Evolutionary conservation across 1,139 yeast species (phyloP), one percentile per base, ranked within the genome.

Genomic region (Hanseniaspora sp.): DNA sequence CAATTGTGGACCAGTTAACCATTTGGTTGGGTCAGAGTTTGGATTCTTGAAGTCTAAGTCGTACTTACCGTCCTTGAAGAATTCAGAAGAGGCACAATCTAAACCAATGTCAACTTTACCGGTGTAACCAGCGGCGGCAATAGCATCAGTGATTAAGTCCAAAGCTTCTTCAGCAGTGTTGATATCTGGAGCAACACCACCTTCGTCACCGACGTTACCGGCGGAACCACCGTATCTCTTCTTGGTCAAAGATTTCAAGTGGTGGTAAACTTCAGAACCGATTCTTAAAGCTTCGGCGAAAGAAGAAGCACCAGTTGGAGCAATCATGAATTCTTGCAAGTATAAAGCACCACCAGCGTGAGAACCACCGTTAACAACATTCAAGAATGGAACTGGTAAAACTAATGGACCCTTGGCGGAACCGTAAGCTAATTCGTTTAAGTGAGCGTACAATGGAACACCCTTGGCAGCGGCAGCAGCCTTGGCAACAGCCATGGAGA

Each of bases 301-400:
- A 61, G 90, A 69, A 65, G 80, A 76, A 66, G 95, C 95, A 65
- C 82, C 87, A 64, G 83, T 76, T 73, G 97, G 96, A 62, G 86
- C 95, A 75, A 90, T 86, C 96, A 90, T 88, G 78, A 90, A 90
- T 78, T 90, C 97, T 78, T 90, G 97, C 82, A 90, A 82, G 66
- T 96, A 96, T 64, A 90, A 79, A 69, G 90, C 85, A 78, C 97
- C 97, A 77, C 96, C 97, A 68, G 97, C 96, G 77, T 90, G 97
- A 69, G 95, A 83, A 74, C 97, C 96, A 79, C 97, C 96, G 81
- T 90, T 90, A 73, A 90, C 79, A 63, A 90, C 96, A 76, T 90
- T 90, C 78, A 86, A 92, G 87, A 87, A 86, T 64, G 96, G 95
- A 73, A 88, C 95, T 73, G 95, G 95, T 70, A 86, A 75, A 58